These are phyloP conservation scores for Paramecium sonneborni DNA, from an alignment of 73 alveolate genomes.

Conservation along the genomic window DNA sequence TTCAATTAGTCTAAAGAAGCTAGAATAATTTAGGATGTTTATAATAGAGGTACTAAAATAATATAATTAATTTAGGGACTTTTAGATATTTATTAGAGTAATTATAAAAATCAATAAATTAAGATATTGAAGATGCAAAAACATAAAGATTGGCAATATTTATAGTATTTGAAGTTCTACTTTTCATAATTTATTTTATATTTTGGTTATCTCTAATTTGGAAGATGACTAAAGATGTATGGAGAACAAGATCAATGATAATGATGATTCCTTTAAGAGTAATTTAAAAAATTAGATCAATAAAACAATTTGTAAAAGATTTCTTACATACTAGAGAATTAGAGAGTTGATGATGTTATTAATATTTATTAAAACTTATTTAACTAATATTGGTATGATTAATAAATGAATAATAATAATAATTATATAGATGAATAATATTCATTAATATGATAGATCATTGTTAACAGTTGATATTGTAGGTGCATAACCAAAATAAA, in stretches of 20 bases:
- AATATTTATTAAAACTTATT: no score
- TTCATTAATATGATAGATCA: slow-evolving; percentile 40
- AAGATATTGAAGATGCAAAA: slow-evolving; percentile 16
- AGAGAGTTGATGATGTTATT: neutral
- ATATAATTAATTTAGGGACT: neutral
- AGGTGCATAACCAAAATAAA: slow-evolving; percentile 32
- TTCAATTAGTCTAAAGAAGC: neutral
- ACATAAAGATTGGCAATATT: slow-evolving; percentile 59
- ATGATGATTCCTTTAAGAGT: slow-evolving; percentile 62
- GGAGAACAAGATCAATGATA: slow-evolving; percentile 66
- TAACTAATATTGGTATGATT: no score
- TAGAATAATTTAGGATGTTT: neutral
- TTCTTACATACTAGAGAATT: slow-evolving; percentile 28
- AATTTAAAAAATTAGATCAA: slow-evolving; percentile 27
- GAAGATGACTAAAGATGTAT: slow-evolving; percentile 55
- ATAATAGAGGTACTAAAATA: slow-evolving; percentile 16
- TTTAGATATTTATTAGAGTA: neutral
- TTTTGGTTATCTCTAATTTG: slow-evolving; percentile 40
- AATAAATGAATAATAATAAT: neutral
- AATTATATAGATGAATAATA: neutral
- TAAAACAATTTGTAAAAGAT: slow-evolving; percentile 19
- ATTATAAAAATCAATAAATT: neutral
- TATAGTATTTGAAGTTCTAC: slow-evolving; percentile 62
- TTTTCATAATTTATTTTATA: slow-evolving; percentile 51
- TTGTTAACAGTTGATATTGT: neutral